phyloP scores from a whole-genome alignment of 2,329 filamentous ascomycete species.

The Fusarium stilboides region DNA sequence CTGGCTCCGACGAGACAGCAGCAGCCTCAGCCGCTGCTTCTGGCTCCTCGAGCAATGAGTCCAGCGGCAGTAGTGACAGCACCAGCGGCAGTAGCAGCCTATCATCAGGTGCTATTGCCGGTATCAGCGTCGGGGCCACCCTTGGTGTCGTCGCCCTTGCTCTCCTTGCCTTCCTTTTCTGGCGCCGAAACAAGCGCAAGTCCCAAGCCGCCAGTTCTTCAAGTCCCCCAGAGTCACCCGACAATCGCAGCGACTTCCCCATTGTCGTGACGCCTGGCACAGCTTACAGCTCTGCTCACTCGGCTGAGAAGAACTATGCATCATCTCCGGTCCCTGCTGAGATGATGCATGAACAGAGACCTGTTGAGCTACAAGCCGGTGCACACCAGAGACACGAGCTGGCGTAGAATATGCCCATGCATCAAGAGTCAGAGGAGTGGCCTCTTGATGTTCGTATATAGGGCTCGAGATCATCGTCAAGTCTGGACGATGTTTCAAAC shows the following conservation, averaged over 20 bases:
- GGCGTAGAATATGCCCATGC: not conserved
- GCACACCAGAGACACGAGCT: slow-evolving; percentile 22
- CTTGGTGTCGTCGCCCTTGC: slow-evolving; percentile 24
- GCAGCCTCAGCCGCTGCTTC: not conserved
- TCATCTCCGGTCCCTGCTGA: not conserved
- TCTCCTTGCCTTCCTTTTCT: slow-evolving; percentile 23
- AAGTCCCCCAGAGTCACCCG: not conserved
- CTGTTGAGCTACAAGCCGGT: not conserved
- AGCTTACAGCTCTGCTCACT: not conserved
- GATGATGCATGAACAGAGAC: slow-evolving; percentile 10
- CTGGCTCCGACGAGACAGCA: slow-evolving; percentile 5
- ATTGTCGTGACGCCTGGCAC: not conserved
- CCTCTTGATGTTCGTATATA: too few relatives aligned
- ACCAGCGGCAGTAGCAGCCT: not conserved
- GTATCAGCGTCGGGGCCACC: slow-evolving; percentile 13
- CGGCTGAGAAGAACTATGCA: not conserved
- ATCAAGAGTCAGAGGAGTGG: not conserved
- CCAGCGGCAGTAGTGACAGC: not conserved
- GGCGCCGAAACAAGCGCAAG: slow-evolving; percentile 29
- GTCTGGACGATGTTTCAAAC: too few relatives aligned
- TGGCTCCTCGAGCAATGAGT: not conserved
- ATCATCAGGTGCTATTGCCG: slow-evolving; percentile 27
- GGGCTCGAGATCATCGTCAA: too few relatives aligned
- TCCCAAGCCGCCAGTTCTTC: not conserved
- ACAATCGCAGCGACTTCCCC: not conserved